Evolutionary conservation across 2,329 filamentous ascomycete species (phyloP), one percentile per base, ranked within the genome.

Genomic region (Talaromyces rugulosus): DNA sequence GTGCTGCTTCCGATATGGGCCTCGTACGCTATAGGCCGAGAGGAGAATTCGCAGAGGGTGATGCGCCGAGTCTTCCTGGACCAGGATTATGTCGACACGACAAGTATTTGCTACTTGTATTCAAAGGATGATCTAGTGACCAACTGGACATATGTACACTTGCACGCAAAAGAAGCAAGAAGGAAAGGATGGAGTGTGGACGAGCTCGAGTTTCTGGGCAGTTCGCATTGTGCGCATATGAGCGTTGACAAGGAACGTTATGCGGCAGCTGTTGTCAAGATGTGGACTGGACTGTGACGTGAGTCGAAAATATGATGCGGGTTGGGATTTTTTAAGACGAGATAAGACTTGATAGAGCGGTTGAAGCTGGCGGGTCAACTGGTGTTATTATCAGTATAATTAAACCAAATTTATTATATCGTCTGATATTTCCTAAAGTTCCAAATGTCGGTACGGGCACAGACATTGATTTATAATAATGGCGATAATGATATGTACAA

Each of bases 161-260:
- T 56, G n/a, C 56, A 62, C 51, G 56, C 60, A 12, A 30, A 55
- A 33, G 40, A 62, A 23, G 60, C 60, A 36, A 59, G 56, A 31
- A 34, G 12, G 30, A 42, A 58, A 33, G 60, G 60, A 14, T 62
- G 60, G 56, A 8, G 8, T 33, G 56, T 62, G 23, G 56, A 59
- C 33, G 60, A 59, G 31, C 34, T 55, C 18, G 34, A 50, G 56
- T 59, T 62, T 33, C 27, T 23, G 18, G 12, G 34, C 4, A 59
- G 60, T 51, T 36, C 60, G 40, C 60, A 62, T 56, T 62, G 60
- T 50, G 40, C 60, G 18, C 60, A 62, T 56, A 52, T 62, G 40
- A 40, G 51, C 30, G 54, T 51, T 1, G 33, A 62, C 42, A 42
- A 50, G 23, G 56, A 59, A 12, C 30, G 58, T 16, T 59, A 62